Base-by-base conservation (phyloP, 805 yeast genomes). In the Candida vaughaniae region DNA sequence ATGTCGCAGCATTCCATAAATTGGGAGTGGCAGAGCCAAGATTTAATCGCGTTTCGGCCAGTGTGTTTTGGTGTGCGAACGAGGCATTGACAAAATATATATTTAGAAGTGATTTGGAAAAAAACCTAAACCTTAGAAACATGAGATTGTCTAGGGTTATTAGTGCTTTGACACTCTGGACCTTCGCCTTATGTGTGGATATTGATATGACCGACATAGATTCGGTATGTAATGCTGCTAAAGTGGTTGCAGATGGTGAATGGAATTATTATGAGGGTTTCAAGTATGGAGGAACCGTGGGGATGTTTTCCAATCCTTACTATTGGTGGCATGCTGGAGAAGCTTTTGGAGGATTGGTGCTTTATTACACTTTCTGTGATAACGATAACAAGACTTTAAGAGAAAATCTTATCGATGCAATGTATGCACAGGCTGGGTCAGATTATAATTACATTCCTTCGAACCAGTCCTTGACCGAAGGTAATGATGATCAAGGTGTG, bases 251-350 rank as follows among this genome's bases (percentile, higher is more conserved):
- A 1, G 45, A 58, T 10, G 78, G 77, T 27, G 59, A 64, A 39
- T 56, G 66, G 61, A 68, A 71, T 52, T 72, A 72, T 46, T 72
- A 72, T 50, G 61, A 55, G 41, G 78, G 77, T 14, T 41, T 45
- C 26, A 22, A 47, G 22, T 48, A 57, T 38, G 77, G 76, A 11
- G 77, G 77, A 19, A 56, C 66, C 7, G 63, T 71, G 7, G 77
- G 77, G 1, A 66, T 66, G 71, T 69, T 72, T 46, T 41, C 55
- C 4, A 33, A 58, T 10, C 75, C 75, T 2, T 66, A 72, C 58
- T 72, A 71, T 55, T 72, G 77, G 77, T 72, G 77, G 77, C 61
- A 71, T 42, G 75, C 75, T 17, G 75, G 76, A 16, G 74, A 69
- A 49, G 74, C 73, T 4, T 72, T 71, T 60, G 77, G 76, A 15